phyloP scores from a whole-genome alignment of 306 rosid genomes.

The Bauhinia variegata region DNA sequence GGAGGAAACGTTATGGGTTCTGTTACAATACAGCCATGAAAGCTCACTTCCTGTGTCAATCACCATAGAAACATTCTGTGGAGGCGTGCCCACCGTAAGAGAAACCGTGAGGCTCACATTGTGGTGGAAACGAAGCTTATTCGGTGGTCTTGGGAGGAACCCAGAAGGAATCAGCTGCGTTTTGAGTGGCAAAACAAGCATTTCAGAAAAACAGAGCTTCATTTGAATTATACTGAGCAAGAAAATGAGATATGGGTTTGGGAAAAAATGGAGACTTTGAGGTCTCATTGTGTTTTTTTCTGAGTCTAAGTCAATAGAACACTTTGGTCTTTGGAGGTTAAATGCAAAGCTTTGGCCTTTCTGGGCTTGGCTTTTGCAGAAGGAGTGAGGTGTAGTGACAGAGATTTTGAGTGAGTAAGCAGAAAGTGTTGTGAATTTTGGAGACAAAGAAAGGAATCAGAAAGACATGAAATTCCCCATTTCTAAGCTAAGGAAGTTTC shows the following conservation, averaged over 20 bases:
- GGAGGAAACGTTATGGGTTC: slow-evolving; percentile 16
- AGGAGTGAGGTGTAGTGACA: background rate
- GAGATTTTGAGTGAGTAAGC: slow-evolving; percentile 27
- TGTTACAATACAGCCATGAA: slow-evolving; percentile 82
- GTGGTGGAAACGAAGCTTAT: slow-evolving; percentile 76
- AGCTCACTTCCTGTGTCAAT: slow-evolving; percentile 91
- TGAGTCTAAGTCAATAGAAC: background rate
- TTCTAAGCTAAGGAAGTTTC: slow-evolving; percentile 23
- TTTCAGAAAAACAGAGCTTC: slow-evolving; percentile 22
- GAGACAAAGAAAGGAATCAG: slow-evolving; percentile 44
- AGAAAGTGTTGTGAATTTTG: slow-evolving; percentile 30
- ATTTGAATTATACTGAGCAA: slow-evolving; percentile 20
- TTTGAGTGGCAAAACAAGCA: slow-evolving; percentile 63
- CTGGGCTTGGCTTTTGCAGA: background rate
- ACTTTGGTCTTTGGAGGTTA: slow-evolving; percentile 16
- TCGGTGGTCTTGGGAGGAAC: slow-evolving; percentile 63
- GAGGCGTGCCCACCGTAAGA: slow-evolving; percentile 74
- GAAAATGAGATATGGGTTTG: slow-evolving; percentile 34
- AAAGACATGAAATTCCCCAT: slow-evolving; percentile 30
- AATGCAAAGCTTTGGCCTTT: slow-evolving; percentile 15
- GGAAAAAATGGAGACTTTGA: slow-evolving; percentile 21
- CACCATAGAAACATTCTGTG: slow-evolving; percentile 84
- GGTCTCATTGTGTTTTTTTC: slow-evolving; percentile 41
- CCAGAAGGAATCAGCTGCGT: slow-evolving; percentile 64
- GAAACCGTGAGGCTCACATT: slow-evolving; percentile 73